Evolutionary conservation across 495 filamentous ascomycete species (phyloP).

Genomic region (Penicillium riverlandense): DNA sequence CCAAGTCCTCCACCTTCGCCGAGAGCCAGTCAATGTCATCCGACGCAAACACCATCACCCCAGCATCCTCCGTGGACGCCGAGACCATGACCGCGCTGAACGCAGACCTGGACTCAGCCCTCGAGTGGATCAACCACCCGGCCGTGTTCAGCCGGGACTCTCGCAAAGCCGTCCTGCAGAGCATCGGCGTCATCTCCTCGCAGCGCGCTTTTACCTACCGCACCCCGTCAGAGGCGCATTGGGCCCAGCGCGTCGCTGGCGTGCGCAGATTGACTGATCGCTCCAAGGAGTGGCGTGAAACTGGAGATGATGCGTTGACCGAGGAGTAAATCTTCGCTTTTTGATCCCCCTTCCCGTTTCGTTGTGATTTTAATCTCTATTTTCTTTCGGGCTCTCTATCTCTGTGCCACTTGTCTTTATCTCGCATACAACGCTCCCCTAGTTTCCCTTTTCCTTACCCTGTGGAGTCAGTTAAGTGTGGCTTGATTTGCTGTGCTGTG

Average conservation of each 20-base stretch:
- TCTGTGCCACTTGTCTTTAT: no score
- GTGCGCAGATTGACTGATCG: slow-evolving; percentile 70
- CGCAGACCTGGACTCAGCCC: slow-evolving; percentile 77
- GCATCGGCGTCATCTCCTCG: slow-evolving; percentile 91
- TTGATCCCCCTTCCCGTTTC: not conserved
- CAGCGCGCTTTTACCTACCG: slow-evolving; percentile 94
- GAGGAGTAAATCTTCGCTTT: slow-evolving; percentile 52
- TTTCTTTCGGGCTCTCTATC: slow-evolving; percentile 3
- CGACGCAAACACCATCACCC: slow-evolving; percentile 52
- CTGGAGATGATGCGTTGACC: slow-evolving; percentile 74
- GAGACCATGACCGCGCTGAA: slow-evolving; percentile 81
- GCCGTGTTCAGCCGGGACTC: slow-evolving; percentile 94
- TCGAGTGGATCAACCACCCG: slow-evolving; percentile 99
- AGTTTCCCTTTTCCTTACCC: not conserved
- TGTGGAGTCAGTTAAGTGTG: no score
- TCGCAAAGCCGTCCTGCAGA: slow-evolving; percentile 90
- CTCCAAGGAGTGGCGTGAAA: slow-evolving; percentile 80
- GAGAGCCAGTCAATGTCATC: slow-evolving; percentile 36
- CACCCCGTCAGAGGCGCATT: slow-evolving; percentile 74
- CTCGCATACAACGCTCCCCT: no score
- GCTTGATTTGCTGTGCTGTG: no score
- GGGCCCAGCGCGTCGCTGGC: slow-evolving; percentile 73
- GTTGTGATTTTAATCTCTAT: slow-evolving; percentile 3
- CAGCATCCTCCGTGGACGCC: slow-evolving; percentile 66
- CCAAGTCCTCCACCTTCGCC: slow-evolving; percentile 37